Percentiles rank a stretch among this genome's conserved stretches.
These are phyloP conservation scores for Pseudocercospora fuligena DNA, from an alignment of 2,329 filamentous ascomycete genomes.

Conservation along the genomic window DNA sequence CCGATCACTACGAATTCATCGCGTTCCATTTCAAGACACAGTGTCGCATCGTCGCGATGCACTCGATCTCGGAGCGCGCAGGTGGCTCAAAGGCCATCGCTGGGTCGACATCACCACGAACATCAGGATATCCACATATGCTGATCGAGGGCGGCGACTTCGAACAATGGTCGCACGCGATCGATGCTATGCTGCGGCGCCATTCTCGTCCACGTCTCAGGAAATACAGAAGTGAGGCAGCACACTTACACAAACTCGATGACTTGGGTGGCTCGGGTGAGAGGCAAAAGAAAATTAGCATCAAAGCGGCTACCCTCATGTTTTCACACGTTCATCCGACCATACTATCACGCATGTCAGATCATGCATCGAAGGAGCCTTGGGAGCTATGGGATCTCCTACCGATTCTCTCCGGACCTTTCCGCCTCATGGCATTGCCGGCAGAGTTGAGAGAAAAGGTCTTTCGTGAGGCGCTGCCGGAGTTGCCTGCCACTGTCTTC, in stretches of 20 bases:
- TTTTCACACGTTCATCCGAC: not conserved
- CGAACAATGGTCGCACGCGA: not conserved
- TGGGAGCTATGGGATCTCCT: not conserved
- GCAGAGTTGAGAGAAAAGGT: not conserved
- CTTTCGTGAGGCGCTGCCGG: not conserved
- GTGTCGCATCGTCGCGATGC: not conserved
- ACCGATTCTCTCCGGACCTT: not conserved
- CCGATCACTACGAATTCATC: not conserved
- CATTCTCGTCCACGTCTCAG: not conserved
- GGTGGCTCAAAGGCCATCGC: not conserved
- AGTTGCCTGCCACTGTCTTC: too few relatives aligned
- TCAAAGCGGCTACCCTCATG: not conserved
- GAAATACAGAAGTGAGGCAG: not conserved
- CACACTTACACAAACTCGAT: not conserved
- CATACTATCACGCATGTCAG: not conserved
- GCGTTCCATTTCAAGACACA: not conserved
- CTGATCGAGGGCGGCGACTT: not conserved
- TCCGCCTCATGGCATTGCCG: not conserved
- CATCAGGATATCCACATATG: not conserved
- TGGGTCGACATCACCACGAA: not conserved
- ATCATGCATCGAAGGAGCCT: not conserved
- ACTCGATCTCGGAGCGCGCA: not conserved
- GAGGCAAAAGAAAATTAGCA: not conserved
- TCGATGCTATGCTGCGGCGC: not conserved
- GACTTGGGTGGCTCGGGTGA: not conserved